A percentile compares a stretch with the other conserved stretches of the same genome.
These are phyloP conservation scores for Trametes pubescens DNA, from an alignment of 1,284 basidiomycete species.

Conservation along the genomic window DNA sequence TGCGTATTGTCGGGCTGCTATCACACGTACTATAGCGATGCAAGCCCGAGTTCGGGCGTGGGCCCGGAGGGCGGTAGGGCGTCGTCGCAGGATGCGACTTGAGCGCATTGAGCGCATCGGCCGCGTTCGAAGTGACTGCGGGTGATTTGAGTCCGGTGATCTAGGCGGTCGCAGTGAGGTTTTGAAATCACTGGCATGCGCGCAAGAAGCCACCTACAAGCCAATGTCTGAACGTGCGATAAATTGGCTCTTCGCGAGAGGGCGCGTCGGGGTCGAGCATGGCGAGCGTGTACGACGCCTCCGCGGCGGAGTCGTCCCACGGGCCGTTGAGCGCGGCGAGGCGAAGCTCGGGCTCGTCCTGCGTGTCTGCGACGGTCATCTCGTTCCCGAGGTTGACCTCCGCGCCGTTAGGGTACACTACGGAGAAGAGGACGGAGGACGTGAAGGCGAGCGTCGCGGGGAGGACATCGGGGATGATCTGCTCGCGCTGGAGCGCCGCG, in stretches of 20 bases:
- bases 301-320: constrained; percentile 41
- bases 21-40: constrained; percentile 64
- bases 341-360: constrained; percentile 60
- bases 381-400: constrained; percentile 61
- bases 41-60: constrained; percentile 60
- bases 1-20: not conserved
- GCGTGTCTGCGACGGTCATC: constrained; percentile 54
- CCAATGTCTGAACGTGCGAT: constrained; percentile 71
- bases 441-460: constrained; percentile 49
- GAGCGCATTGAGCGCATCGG: constrained; percentile 48
- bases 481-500: constrained; percentile 48
- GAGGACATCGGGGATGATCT: constrained; percentile 67
- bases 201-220: constrained; percentile 52
- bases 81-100: constrained; percentile 58
- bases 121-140: constrained; percentile 43
- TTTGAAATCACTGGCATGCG: not conserved
- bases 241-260: constrained; percentile 60
- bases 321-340: constrained; percentile 55
- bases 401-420: constrained; percentile 58
- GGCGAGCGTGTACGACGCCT: constrained; percentile 64
- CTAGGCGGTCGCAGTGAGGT: constrained; percentile 40
- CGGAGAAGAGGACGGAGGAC: constrained; percentile 61
- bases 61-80: constrained; percentile 66
- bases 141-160: constrained; percentile 64
- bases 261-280: constrained; percentile 79